Evolutionary conservation across 2,329 filamentous ascomycete species (phyloP).

Genomic region (Immersiporthe knoxdaviesiana): DNA sequence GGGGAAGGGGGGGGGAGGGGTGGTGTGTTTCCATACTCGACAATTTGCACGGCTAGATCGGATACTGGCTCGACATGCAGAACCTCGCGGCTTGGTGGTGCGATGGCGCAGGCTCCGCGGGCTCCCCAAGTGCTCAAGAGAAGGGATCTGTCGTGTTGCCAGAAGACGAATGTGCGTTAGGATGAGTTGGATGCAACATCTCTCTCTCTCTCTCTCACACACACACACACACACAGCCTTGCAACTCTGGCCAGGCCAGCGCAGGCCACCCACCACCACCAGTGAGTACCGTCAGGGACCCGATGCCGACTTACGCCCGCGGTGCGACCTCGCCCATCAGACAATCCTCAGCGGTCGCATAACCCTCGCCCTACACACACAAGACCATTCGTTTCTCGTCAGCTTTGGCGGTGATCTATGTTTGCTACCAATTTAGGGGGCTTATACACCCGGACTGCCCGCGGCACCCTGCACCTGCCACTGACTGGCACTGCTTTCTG

Average conservation of each 20-base stretch:
- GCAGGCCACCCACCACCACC: conserved; percentile 8
- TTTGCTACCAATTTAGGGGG: background rate
- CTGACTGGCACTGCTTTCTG: conserved; percentile 25
- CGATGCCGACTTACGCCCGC: conserved; percentile 47
- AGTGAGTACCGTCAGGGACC: background rate
- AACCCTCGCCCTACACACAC: conserved; percentile 37
- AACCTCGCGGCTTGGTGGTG: conserved; percentile 38
- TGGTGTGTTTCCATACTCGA: conserved; percentile 57
- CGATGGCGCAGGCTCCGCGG: conserved; percentile 50
- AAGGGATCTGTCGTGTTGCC: conserved; percentile 40
- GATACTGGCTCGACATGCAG: conserved; percentile 33
- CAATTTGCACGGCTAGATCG: conserved; percentile 47
- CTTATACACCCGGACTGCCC: background rate
- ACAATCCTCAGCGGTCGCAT: conserved; percentile 50
- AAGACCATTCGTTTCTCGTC: conserved; percentile 9
- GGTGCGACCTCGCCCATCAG: conserved; percentile 48
- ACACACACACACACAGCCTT: conserved; percentile 5
- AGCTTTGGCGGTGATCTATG: conserved; percentile 8
- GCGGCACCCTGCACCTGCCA: background rate
- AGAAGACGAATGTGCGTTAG: conserved; percentile 6
- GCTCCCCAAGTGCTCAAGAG: conserved; percentile 51
- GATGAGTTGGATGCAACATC: conserved; percentile 6
- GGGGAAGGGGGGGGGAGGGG: conserved; percentile 30
- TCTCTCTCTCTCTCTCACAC: no score
- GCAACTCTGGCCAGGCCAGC: background rate